Evolutionary conservation across 78 protist species (phyloP).

Genomic region (Neovahlkampfia damariscottae): DNA sequence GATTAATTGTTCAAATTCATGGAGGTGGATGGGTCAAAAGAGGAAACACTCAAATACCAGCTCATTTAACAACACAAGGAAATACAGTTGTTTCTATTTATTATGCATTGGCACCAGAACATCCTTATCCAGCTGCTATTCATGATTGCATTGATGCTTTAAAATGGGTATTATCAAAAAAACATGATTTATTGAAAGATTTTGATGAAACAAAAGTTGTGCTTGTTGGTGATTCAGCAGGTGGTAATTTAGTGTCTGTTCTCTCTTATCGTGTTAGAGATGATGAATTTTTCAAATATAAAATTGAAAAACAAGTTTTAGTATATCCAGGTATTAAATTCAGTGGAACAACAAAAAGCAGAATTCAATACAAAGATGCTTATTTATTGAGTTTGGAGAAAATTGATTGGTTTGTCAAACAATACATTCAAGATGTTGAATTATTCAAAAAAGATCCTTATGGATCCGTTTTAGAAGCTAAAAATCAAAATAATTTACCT

Average conservation of each 20-base stretch:
- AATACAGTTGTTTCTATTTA: conserved; percentile 22
- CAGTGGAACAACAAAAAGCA: too few species aligned
- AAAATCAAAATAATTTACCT: not conserved
- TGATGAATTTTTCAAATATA: too few species aligned
- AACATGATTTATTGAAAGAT: not conserved
- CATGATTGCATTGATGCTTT: conserved; percentile 27
- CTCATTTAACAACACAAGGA: conserved; percentile 7
- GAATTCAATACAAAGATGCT: too few species aligned
- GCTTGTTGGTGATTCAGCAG: conserved; percentile 31
- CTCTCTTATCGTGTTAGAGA: too few species aligned
- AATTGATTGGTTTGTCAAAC: too few species aligned
- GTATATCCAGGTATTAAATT: too few species aligned
- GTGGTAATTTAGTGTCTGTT: conserved; percentile 37
- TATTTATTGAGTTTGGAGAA: too few species aligned
- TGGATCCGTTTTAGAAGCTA: too few species aligned
- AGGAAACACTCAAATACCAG: not conserved
- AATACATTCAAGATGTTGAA: too few species aligned
- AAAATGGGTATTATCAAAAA: conserved; percentile 20
- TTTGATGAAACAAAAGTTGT: not conserved
- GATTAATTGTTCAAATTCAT: conserved; percentile 30
- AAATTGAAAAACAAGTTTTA: too few species aligned
- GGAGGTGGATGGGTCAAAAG: conserved; percentile 41
- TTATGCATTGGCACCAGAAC: conserved; percentile 40
- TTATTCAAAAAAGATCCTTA: too few species aligned
- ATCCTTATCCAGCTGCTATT: conserved; percentile 19